phyloP scores from a whole-genome alignment of 495 filamentous ascomycete species.

The Aspergillus conjunctus region DNA sequence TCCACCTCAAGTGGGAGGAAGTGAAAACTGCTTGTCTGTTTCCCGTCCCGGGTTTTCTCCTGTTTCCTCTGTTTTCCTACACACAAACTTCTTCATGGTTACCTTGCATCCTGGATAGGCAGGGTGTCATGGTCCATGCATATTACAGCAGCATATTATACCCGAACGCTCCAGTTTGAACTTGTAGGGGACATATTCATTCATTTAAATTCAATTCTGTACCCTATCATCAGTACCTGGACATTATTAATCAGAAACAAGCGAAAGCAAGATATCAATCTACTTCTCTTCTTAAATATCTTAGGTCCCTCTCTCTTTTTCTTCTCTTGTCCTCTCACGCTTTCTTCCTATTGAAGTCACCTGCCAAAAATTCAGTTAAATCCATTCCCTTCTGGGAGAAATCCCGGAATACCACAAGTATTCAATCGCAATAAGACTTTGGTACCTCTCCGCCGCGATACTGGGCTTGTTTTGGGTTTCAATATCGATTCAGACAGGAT shows the following conservation, averaged over 20 bases:
- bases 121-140: constrained; percentile 24
- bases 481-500: neutral
- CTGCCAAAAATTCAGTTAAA: no score
- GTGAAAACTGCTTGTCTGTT: neutral
- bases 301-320: constrained; percentile 27
- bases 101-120: constrained; percentile 26
- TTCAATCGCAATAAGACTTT: no score
- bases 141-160: constrained; percentile 15
- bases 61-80: constrained; percentile 1
- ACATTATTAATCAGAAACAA: neutral
- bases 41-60: constrained; percentile 7
- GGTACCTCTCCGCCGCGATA: no score
- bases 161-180: neutral
- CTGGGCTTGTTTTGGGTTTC: no score
- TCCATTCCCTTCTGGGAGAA: no score
- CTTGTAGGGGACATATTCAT: constrained; percentile 1
- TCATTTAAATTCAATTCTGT: constrained; percentile 17
- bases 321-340: constrained; percentile 18
- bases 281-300: constrained; percentile 1
- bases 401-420: no score
- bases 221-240: constrained; percentile 6
- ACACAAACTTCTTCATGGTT: constrained; percentile 18
- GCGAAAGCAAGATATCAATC: neutral
- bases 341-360: no score
- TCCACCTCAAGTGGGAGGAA: neutral